Base-by-base conservation (phyloP, 2,329 filamentous ascomycete species). In the Fusarium duplospermum region DNA sequence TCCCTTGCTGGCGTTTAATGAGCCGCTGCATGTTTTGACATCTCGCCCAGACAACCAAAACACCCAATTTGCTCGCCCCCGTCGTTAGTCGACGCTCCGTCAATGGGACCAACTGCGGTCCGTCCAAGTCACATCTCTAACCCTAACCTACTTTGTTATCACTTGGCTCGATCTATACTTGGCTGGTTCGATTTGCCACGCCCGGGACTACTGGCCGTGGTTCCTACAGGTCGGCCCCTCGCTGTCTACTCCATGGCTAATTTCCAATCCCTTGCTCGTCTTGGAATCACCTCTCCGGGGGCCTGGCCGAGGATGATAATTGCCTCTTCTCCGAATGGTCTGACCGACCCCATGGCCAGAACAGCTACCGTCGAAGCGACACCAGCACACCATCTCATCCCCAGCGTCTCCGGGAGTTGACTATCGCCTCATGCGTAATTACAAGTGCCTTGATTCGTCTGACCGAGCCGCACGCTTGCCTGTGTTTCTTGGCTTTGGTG, bases 241-340 rank as follows among this genome's bases (percentile, higher is more conserved):
- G 40, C 22, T 58, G 33, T 50, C 10, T 47, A 33, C 60, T 45
- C 45, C 27, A 60, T 66, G 60, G 52, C 57, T 70, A 69, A 74
- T 78, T 63, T 76, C 72, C 47, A 62, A 45, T 20, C n/a, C 45
- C 13, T 38, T 58, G 27, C 62, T 50, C 50, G 38, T 22, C 54
- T 42, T 64, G 64, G 36, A 59, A 65, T 52, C 54, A 47, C 47
- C 24, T 31, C 18, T n/a, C 35, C 22, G 31, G 24, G 35, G 38
- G 31, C n/a, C 27, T 64, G 38, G 31, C 13, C 40, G 36, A 64
- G 24, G 50, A 56, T 69, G 59, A 58, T 66, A 52, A 61, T 64
- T 64, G 38, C 52, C 45, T 56, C 59, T 50, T 40, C 38, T 60
- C 59, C 56, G 35, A 20, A 64, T 72, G 71, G 65, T 40, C 72